Evolutionary conservation across 306 rosid species (phyloP), one percentile per base, ranked within the genome.

Genomic region (Inga laurina): DNA sequence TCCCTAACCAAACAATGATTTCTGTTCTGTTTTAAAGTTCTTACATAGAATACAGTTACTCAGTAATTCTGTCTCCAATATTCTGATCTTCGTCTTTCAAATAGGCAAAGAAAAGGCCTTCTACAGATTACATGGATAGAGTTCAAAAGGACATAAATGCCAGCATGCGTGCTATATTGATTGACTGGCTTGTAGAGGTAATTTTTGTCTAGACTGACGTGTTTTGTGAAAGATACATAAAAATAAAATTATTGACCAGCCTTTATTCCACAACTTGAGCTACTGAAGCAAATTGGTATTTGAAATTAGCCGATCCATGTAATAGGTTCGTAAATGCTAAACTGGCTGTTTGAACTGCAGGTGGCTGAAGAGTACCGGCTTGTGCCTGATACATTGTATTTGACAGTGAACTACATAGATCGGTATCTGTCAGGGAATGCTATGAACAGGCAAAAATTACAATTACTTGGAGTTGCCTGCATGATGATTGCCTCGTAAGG

Each of bases 401-500:
- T 96, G 92, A 94, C 98, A 4, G 90, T 96, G 80, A 96, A 96
- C 86, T 96, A 94, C 92, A 90, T 93, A 24, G 99, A 96, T 75
- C 79, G 99, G 70, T 96, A 92, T 87, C 99, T 96, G 22, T 92
- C 97, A 7, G 99, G 99, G 69, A 96, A 96, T 81, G 77, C 82
- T 27, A 92, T 96, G 98, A 92, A 90, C 59, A 87, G 99, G 69
- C 98, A 96, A 83, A 88, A 87, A 51, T 72, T 96, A 72, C 99
- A 96, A 84, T 86, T 94, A 87, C 97, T 96, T 34, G 99, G 99
- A 49, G 97, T 96, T 57, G 97, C 98, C 73, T 96, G 94, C 84
- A 96, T 96, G 99, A 96, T 96, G 99, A 91, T 96, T 89, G 98
- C 99, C 80, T 94, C 98, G 99, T 96, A 93, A 92, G 99, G 62